Evolutionary conservation across 75 land plant species (phyloP), one percentile per base, ranked within the genome.

Genomic region (Gnetum montanum): DNA sequence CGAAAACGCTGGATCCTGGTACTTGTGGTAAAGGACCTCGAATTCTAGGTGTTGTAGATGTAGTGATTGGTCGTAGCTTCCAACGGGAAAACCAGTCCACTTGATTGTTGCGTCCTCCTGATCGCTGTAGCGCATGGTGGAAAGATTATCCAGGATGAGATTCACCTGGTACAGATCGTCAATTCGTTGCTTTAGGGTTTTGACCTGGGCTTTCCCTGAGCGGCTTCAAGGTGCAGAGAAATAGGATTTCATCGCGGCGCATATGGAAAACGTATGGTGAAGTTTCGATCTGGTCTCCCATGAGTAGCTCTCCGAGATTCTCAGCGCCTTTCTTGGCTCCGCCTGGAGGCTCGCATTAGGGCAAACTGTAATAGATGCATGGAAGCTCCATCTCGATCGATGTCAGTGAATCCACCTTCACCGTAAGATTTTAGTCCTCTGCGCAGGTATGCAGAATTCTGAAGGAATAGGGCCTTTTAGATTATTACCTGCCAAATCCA

Each of bases 381-480:
- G 90, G 90, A 8, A 89, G 79, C 62, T 85, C 95, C 1, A 86
- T 89, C 35, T 89, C 95, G 24, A 89, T 82, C 0, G 95, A 88
- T 25, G 94, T 88, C 41, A 88, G 58, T 4, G 94, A 81, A 60
- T 88, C 85, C 49, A 88, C 94, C 73, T 81, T 89, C 16, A 63
- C 95, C 13, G 26, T 66, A 10, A 89, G 64, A 3, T 40, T 31
- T 16, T 60, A 70, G 8, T 77, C 70, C 24, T 54, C 13, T 1
- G 41, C 49, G 49, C 81, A 79, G 7, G 79, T 78, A 31, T 73
- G 82, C 72, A 86, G 16, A 41, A n/a, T n/a, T n/a, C n/a, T n/a
- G n/a, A n/a, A n/a, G n/a, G n/a, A n/a, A n/a, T n/a, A n/a, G n/a
- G n/a, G n/a, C n/a, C n/a, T n/a, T n/a, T n/a, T n/a, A n/a, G n/a